Evolutionary conservation across 228 moss, liverwort and hornwort genomes (phyloP).

Genomic region (Sphagnum fallax): DNA sequence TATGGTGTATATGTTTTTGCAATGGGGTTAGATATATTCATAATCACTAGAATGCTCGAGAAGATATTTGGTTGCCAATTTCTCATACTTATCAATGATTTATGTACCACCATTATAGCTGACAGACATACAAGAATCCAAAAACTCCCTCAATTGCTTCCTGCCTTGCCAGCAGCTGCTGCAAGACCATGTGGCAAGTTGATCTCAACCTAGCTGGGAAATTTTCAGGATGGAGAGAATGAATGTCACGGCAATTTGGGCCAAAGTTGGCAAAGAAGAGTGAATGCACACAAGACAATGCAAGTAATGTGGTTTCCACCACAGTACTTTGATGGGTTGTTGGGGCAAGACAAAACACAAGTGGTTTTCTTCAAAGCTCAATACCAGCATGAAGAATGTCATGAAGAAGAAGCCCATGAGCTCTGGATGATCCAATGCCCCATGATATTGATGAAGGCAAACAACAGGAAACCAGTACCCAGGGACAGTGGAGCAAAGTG

Average conservation of each 20-base stretch:
- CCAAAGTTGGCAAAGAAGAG: slow-evolving; percentile 11
- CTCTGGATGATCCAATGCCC: slow-evolving; percentile 58
- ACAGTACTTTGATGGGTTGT: not conserved
- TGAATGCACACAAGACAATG: not conserved
- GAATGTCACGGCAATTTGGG: slow-evolving; percentile 7
- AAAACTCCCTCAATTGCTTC: slow-evolving; percentile 15
- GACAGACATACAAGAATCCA: slow-evolving; percentile 6
- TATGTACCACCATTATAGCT: not conserved
- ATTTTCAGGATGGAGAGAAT: slow-evolving; percentile 8
- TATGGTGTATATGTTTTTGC: no score
- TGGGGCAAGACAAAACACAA: not conserved
- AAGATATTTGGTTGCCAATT: no score
- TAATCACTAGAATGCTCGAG: no score
- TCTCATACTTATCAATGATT: no score
- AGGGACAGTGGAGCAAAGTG: slow-evolving; percentile 54
- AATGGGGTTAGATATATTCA: no score
- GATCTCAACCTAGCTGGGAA: slow-evolving; percentile 11
- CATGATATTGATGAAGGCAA: slow-evolving; percentile 20
- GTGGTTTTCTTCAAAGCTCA: slow-evolving; percentile 37
- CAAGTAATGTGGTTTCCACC: slow-evolving; percentile 2
- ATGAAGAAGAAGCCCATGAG: slow-evolving; percentile 80
- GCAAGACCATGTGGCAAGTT: slow-evolving; percentile 28
- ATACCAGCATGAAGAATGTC: slow-evolving; percentile 57
- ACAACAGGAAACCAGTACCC: slow-evolving; percentile 70
- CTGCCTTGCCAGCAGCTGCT: slow-evolving; percentile 42